Conservation (phyloP, 2,329 filamentous ascomycete species). For the Aspergillus tanneri region DNA sequence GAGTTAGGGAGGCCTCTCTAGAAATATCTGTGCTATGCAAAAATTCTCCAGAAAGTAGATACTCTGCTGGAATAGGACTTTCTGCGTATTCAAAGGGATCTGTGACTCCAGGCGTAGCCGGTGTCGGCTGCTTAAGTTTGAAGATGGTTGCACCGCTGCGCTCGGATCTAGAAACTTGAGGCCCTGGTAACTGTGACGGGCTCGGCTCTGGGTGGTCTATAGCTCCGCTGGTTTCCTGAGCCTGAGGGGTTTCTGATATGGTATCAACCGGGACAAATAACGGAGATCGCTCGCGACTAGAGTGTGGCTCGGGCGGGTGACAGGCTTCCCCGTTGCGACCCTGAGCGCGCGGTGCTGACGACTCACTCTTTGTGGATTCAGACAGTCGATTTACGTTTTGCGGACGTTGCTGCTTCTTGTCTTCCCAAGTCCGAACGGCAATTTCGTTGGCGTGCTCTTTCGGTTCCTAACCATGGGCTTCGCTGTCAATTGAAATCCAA, state of each 20-base stretch:
- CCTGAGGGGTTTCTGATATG: constrained; percentile 3
- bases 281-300: constrained; percentile 13
- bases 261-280: constrained; percentile 19
- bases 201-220: background rate
- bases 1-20: background rate
- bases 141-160: background rate
- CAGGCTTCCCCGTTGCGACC: constrained; percentile 5
- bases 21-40: background rate
- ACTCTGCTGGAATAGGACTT: constrained; percentile 16
- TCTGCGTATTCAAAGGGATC: constrained; percentile 18
- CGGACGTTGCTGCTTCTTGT: constrained; percentile 19
- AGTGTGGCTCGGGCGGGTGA: background rate
- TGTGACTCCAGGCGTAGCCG: no score
- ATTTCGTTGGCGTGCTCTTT: constrained; percentile 35
- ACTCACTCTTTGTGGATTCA: constrained; percentile 8
- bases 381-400: background rate
- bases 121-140: background rate
- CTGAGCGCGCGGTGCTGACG: background rate
- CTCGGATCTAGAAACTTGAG: background rate
- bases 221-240: constrained; percentile 1
- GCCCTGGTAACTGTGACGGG: no score
- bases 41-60: constrained; percentile 17
- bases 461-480: constrained; percentile 28
- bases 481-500: constrained; percentile 11
- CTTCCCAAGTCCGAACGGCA: constrained; percentile 32